Evolutionary conservation across 148 eudicot species (phyloP).

Genomic region (Chenopodium album): DNA sequence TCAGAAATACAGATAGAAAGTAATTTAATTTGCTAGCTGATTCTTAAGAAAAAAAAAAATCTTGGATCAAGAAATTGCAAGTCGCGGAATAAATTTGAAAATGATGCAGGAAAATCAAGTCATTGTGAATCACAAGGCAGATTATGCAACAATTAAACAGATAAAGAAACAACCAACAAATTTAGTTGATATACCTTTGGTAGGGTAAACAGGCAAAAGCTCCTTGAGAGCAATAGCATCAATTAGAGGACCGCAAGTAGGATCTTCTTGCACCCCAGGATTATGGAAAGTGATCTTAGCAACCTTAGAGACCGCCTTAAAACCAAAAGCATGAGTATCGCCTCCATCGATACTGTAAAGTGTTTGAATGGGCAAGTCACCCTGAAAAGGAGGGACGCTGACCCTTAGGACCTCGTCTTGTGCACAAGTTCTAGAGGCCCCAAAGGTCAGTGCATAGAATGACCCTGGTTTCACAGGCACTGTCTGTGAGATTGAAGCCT

Average conservation of each 20-base stretch:
- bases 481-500: constrained; percentile 67
- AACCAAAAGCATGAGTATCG: constrained; percentile 73
- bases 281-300: constrained; percentile 60
- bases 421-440: constrained; percentile 89
- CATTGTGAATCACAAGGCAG: too few relatives aligned
- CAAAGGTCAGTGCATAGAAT: constrained; percentile 63
- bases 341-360: constrained; percentile 78
- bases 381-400: constrained; percentile 54
- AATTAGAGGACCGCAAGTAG: constrained; percentile 81
- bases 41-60: too few relatives aligned
- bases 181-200: constrained; percentile 32
- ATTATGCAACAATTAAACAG: not conserved
- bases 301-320: constrained; percentile 44
- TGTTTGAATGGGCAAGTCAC: constrained; percentile 81
- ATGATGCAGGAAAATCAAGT: too few relatives aligned
- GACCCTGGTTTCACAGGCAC: constrained; percentile 57
- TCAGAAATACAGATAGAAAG: too few relatives aligned
- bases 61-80: too few relatives aligned
- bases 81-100: too few relatives aligned
- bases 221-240: constrained; percentile 89
- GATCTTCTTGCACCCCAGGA: constrained; percentile 80
- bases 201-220: constrained; percentile 47
- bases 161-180: not conserved
- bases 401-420: constrained; percentile 87
- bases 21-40: too few relatives aligned